Base-by-base conservation (phyloP, 2,329 filamentous ascomycete genomes). In the Calonectria pauciramosa region DNA sequence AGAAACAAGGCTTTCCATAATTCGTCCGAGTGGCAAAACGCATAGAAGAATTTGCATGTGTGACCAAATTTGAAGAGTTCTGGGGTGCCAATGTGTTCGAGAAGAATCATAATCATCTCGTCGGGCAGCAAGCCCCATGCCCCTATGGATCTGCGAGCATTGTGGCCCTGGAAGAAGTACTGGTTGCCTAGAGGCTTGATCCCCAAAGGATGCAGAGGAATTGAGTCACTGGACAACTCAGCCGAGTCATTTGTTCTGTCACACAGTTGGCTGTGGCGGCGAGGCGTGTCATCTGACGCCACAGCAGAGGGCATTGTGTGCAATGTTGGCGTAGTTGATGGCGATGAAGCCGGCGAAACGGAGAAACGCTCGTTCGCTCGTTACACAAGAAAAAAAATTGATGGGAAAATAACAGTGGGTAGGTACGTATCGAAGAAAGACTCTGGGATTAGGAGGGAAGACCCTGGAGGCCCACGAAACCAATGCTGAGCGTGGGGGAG, bases 151-250 rank as follows among this genome's bases (percentile, higher is more conserved):
- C 87, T 84, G 74, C 95, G 94, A 63, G 95, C 90, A 85, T 94
- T 94, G 70, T 88, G 88, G 3, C 88, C 88, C 16, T 91, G 88
- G 26, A 92, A 91, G 54, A 96, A 90, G 64, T 90, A 93, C 79
- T 93, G 93, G 87, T 99, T 99, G 47, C 96, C 97, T 75, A 94
- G 90, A 1, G 97, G 96, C 82, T 96, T 97, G 77, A 99, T 89
- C 38, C 94, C 94, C 60, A 98, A 88, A 47, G 95, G 95, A 87
- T 99, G 96, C 49, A 89, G 88, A 66, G 94, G 94, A 68, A 98
- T 93, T 56, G 91, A 90, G 79, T 83, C 84, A 80, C 74, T 38
- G 36, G 75, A 68, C 77, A 85, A 82, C 74, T 82, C 83, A 74
- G 32, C 41, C 34, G 60, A 71, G 52, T 76, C 79, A 73, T 78